phyloP scores from a whole-genome alignment of 73 alveolate genomes.

The Tetrahymena borealis region DNA sequence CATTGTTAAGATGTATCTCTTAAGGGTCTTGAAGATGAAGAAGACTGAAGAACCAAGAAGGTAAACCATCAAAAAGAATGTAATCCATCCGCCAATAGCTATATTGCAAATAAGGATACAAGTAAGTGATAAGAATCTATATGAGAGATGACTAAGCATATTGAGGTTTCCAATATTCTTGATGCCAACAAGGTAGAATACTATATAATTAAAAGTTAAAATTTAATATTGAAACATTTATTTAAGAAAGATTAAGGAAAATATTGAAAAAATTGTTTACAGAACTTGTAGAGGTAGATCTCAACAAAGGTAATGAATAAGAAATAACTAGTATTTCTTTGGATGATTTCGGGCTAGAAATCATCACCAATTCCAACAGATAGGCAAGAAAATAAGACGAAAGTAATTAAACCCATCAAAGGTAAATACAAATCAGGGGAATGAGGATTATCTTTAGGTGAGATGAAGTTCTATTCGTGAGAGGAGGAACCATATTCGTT shows the following conservation, averaged over 20 bases:
- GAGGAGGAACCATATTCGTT: background rate
- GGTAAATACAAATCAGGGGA: slow-evolving; percentile 34
- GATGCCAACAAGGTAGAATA: background rate
- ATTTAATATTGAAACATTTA: background rate
- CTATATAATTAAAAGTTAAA: background rate
- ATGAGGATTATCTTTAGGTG: slow-evolving; percentile 25
- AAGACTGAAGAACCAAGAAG: background rate
- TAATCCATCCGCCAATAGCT: background rate
- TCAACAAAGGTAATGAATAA: background rate
- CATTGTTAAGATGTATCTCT: background rate
- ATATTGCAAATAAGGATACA: background rate
- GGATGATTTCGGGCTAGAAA: background rate
- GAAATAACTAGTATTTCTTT: background rate
- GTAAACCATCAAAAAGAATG: background rate
- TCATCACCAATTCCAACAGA: background rate
- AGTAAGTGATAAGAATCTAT: background rate
- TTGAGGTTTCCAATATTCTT: background rate
- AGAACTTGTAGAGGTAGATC: background rate
- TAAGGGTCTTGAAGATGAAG: background rate
- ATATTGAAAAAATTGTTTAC: background rate
- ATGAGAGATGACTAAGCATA: background rate
- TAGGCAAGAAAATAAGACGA: slow-evolving; percentile 11
- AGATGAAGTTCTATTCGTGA: background rate
- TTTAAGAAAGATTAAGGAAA: background rate
- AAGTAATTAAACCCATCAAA: slow-evolving; percentile 19